Evolutionary conservation across 179 eudicot genomes (phyloP).

Genomic region (Kewa caespitosa): DNA sequence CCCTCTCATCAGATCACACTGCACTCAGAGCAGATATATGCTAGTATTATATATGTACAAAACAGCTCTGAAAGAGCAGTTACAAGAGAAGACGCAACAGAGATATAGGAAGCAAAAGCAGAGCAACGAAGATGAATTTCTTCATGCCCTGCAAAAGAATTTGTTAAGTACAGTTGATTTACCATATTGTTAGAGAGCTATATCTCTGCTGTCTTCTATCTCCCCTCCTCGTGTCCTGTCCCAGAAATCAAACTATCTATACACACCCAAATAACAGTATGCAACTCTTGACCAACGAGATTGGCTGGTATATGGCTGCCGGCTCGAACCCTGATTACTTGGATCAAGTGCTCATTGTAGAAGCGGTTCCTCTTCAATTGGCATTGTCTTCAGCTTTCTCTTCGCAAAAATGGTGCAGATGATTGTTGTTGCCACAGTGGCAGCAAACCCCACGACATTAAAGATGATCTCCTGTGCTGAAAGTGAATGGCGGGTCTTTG

Average conservation of each 20-base stretch:
- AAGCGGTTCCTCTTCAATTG: constrained; percentile 60
- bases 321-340: constrained; percentile 9
- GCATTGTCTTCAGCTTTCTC: constrained; percentile 66
- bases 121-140: background rate
- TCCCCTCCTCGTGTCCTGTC: background rate
- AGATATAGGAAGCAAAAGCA: no score
- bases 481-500: constrained; percentile 50
- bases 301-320: background rate
- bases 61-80: constrained; percentile 5
- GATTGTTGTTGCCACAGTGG: constrained; percentile 55
- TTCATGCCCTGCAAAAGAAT: constrained; percentile 13
- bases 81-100: background rate
- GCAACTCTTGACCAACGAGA: constrained; percentile 10
- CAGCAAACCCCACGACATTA: constrained; percentile 67
- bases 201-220: background rate
- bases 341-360: constrained; percentile 25
- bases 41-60: constrained; percentile 14
- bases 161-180: constrained; percentile 8
- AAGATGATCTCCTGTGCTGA: constrained; percentile 61
- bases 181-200: background rate
- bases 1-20: background rate
- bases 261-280: constrained; percentile 20
- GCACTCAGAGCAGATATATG: constrained; percentile 10
- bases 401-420: constrained; percentile 69
- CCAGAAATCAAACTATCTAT: constrained; percentile 24